Conservation (phyloP, 177 flowering plant genomes). For the Vitis hybrid region DNA sequence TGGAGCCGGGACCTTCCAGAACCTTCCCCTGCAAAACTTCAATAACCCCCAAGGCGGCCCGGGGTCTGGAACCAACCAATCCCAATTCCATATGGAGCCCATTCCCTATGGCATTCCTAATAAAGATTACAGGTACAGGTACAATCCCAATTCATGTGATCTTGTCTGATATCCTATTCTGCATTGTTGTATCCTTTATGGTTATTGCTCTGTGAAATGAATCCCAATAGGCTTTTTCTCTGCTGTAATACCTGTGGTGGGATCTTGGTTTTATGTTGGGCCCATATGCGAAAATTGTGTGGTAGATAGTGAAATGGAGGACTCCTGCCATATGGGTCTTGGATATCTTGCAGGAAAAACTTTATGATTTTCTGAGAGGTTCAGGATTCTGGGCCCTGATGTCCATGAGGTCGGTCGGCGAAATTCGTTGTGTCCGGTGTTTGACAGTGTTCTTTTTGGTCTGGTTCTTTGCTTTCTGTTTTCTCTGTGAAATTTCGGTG, state of each 20-base stretch:
- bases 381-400: conserved; percentile 17
- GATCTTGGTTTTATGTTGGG: not conserved
- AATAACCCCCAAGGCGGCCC: conserved; percentile 36
- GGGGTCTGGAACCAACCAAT: conserved; percentile 40
- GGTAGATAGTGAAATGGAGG: conserved; percentile 6
- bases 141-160: not conserved
- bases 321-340: conserved; percentile 6
- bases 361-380: not conserved
- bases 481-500: not conserved
- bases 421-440: not conserved
- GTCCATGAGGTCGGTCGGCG: not conserved
- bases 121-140: conserved; percentile 73
- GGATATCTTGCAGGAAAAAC: not conserved
- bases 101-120: conserved; percentile 55
- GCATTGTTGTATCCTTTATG: no score
- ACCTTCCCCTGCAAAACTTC: conserved; percentile 50
- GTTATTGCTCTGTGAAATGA: not conserved
- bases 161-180: not conserved
- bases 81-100: conserved; percentile 60
- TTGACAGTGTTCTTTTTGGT: not conserved
- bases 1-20: conserved; percentile 42
- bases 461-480: not conserved
- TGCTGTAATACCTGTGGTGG: not conserved
- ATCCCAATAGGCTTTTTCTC: not conserved
- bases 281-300: conserved; percentile 8